These are phyloP conservation scores for Osmanthus fragrans DNA, from an alignment of 257 asterid species.

Conservation along the genomic window DNA sequence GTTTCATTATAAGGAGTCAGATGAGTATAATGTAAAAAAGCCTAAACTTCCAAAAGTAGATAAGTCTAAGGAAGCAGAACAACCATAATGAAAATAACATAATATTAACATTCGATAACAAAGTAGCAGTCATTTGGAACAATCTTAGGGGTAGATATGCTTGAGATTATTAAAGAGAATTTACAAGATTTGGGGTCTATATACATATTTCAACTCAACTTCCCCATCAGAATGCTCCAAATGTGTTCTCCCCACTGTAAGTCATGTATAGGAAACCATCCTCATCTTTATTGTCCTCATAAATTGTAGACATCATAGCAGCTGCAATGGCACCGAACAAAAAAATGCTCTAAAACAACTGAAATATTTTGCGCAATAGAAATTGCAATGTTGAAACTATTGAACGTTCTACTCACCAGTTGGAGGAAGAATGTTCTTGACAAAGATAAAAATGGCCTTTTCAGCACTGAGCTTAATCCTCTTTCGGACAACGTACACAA, in stretches of 20 bases:
- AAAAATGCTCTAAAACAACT: not conserved
- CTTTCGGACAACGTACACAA: slow-evolving; percentile 96
- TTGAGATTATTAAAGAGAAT: slow-evolving; percentile 32
- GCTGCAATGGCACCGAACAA: slow-evolving; percentile 36
- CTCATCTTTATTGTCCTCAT: not conserved
- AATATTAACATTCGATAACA: not conserved
- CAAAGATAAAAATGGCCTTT: slow-evolving; percentile 96
- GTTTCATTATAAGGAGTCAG: not conserved
- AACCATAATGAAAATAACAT: too few species aligned
- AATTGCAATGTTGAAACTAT: not conserved
- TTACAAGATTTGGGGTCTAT: slow-evolving; percentile 50
- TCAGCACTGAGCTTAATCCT: slow-evolving; percentile 98
- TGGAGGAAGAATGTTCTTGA: slow-evolving; percentile 91
- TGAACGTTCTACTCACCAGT: slow-evolving; percentile 54
- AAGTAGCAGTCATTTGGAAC: not conserved
- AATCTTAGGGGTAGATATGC: not conserved
- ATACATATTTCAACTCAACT: slow-evolving; percentile 32
- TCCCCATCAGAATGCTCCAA: slow-evolving; percentile 42
- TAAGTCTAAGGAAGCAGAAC: not conserved
- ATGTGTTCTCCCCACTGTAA: not conserved
- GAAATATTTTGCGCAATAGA: not conserved
- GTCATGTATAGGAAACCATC: not conserved
- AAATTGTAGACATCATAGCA: slow-evolving; percentile 17
- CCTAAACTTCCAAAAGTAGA: not conserved
- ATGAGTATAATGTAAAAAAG: not conserved